Evolutionary conservation across 352 stramenopile genomes (phyloP).

Genomic region (Globisporangium nunn): DNA sequence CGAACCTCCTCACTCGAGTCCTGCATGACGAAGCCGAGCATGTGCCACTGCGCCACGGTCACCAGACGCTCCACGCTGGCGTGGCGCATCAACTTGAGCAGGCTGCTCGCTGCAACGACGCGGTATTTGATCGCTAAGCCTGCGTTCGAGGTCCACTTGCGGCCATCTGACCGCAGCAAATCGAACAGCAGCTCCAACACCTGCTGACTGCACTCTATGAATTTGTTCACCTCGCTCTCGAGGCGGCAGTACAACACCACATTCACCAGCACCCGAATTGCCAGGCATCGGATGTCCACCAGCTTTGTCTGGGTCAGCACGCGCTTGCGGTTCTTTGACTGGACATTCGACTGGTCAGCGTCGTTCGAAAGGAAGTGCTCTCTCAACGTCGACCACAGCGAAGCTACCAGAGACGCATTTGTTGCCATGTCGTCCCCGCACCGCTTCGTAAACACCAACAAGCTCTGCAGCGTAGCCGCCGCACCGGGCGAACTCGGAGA

Average conservation of each 20-base stretch:
- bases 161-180: conserved; percentile 53
- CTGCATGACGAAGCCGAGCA: conserved; percentile 69
- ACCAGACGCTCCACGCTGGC: conserved; percentile 42
- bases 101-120: conserved; percentile 30
- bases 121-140: conserved; percentile 41
- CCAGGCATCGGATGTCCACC: conserved; percentile 45
- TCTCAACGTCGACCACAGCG: conserved; percentile 40
- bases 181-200: conserved; percentile 51
- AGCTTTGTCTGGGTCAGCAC: conserved; percentile 21
- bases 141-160: conserved; percentile 29
- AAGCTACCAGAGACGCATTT: conserved; percentile 19
- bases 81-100: conserved; percentile 67
- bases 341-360: neutral
- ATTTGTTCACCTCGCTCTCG: conserved; percentile 11
- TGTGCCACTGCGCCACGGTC: conserved; percentile 60
- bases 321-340: conserved; percentile 10
- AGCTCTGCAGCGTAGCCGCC: conserved; percentile 42
- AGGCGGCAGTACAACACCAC: conserved; percentile 37
- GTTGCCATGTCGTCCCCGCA: conserved; percentile 23
- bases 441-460: conserved; percentile 58
- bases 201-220: conserved; percentile 19
- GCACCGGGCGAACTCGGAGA: conserved; percentile 14
- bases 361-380: conserved; percentile 31
- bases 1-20: conserved; percentile 73
- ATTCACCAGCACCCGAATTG: conserved; percentile 58